Percentiles rank a stretch among this genome's conserved stretches.
Evolutionary conservation across 2,329 filamentous ascomycete species (phyloP).

Genomic region (Beauveria bassiana): DNA sequence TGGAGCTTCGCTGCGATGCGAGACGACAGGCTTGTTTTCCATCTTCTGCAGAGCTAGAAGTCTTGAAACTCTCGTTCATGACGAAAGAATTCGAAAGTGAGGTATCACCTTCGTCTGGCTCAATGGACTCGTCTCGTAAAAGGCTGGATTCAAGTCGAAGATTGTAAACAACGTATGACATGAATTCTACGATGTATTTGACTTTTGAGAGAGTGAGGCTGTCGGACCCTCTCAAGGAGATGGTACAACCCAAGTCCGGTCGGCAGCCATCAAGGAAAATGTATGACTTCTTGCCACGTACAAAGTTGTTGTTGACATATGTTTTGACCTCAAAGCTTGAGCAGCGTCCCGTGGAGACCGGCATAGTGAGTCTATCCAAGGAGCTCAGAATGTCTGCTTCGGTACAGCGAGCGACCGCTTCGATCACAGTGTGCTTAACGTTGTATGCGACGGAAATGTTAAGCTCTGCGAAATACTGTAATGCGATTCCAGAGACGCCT

Average conservation of each 20-base stretch:
- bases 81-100: slow-evolving; percentile 33
- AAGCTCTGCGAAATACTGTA: slow-evolving; percentile 80
- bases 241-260: slow-evolving; percentile 87
- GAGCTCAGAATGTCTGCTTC: slow-evolving; percentile 91
- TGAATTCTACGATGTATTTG: slow-evolving; percentile 94
- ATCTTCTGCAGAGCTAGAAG: slow-evolving; percentile 24
- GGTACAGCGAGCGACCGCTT: slow-evolving; percentile 86
- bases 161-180: slow-evolving; percentile 98
- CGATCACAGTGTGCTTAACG: slow-evolving; percentile 91
- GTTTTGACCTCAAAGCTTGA: slow-evolving; percentile 92
- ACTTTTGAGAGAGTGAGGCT: slow-evolving; percentile 65
- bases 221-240: slow-evolving; percentile 77
- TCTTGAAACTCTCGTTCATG: slow-evolving; percentile 32
- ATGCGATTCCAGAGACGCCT: slow-evolving; percentile 81
- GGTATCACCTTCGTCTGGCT: slow-evolving; percentile 54
- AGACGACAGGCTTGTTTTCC: slow-evolving; percentile 20
- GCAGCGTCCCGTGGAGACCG: slow-evolving; percentile 68
- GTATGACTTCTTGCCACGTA: slow-evolving; percentile 81
- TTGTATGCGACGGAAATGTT: slow-evolving; percentile 94
- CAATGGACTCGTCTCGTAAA: slow-evolving; percentile 85
- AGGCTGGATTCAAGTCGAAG: slow-evolving; percentile 91
- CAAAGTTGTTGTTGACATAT: slow-evolving; percentile 70
- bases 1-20: slow-evolving; percentile 25
- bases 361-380: slow-evolving; percentile 77
- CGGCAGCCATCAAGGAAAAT: slow-evolving; percentile 89